phyloP scores from a whole-genome alignment of 768 basidiomycete species.

The Boletus vermiculosoides region DNA sequence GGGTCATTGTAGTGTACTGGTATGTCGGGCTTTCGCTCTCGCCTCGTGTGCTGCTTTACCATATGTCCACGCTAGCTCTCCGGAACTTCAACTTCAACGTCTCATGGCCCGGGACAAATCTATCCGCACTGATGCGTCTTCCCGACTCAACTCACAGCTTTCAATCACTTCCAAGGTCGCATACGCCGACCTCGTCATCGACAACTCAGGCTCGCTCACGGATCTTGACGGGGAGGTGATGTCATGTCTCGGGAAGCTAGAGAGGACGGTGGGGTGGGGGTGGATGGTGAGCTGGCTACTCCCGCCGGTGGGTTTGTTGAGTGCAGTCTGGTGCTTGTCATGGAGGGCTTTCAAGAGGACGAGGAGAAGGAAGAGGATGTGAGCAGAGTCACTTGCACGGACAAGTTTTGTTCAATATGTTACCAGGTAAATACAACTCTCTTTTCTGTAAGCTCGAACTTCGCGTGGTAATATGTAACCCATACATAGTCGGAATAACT shows the following conservation, averaged over 20 bases:
- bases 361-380: slow-evolving; percentile 1
- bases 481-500: neutral
- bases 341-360: slow-evolving; percentile 34
- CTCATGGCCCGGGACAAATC: slow-evolving; percentile 75
- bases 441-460: neutral
- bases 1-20: slow-evolving; percentile 92
- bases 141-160: slow-evolving; percentile 78
- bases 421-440: neutral
- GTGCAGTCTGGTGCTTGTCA: slow-evolving; percentile 40
- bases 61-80: slow-evolving; percentile 50
- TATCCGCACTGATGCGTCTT: slow-evolving; percentile 60
- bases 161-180: slow-evolving; percentile 73
- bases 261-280: slow-evolving; percentile 49
- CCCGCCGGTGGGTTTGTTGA: slow-evolving; percentile 53
- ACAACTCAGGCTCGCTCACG: slow-evolving; percentile 76
- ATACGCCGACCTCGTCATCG: slow-evolving; percentile 85
- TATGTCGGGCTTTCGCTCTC: slow-evolving; percentile 35
- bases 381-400: neutral
- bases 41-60: neutral
- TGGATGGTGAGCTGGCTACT: slow-evolving; percentile 66
- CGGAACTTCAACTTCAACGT: slow-evolving; percentile 79
- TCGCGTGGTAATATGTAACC: neutral
- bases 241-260: slow-evolving; percentile 43
- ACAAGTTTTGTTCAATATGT: neutral
- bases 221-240: slow-evolving; percentile 56